Evolutionary conservation across 192 early-diverging fungal species (phyloP).

Genomic region (Chytriomyces confervae): DNA sequence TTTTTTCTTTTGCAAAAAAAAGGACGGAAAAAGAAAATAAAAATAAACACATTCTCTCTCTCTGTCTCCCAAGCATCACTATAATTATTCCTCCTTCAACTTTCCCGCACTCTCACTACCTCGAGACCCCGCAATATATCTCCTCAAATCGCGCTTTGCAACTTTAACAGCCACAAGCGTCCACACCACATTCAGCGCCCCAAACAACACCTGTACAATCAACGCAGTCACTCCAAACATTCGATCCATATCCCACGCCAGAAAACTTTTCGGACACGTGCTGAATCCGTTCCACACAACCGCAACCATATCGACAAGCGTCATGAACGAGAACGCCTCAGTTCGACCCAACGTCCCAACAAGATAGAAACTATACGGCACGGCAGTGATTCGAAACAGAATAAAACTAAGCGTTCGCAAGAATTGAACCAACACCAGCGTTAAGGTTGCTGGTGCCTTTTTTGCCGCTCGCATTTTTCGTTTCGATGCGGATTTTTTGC

Average conservation of each 20-base stretch:
- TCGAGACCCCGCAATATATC: slow-evolving; percentile 7
- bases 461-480: background rate
- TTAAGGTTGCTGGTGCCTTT: slow-evolving; percentile 10
- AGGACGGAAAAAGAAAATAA: too few relatives aligned
- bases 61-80: too few relatives aligned
- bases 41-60: too few relatives aligned
- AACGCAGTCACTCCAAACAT: slow-evolving; percentile 10
- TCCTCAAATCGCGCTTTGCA: slow-evolving; percentile 5
- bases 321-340: background rate
- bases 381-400: slow-evolving; percentile 30
- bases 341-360: background rate
- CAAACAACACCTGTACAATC: slow-evolving; percentile 33
- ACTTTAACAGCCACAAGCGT: slow-evolving; percentile 28
- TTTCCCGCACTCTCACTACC: background rate
- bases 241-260: slow-evolving; percentile 17
- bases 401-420: slow-evolving; percentile 28
- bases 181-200: slow-evolving; percentile 30
- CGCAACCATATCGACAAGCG: slow-evolving; percentile 12
- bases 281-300: slow-evolving; percentile 19
- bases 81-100: background rate
- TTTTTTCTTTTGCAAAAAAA: too few relatives aligned
- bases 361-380: slow-evolving; percentile 14
- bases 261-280: background rate
- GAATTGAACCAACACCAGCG: slow-evolving; percentile 9
- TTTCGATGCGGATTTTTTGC: background rate